A percentile compares a stretch with the other conserved stretches of the same genome.
Evolutionary conservation across 371 early-diverging fungal species (phyloP).

Genomic region (Batkoa obscura): DNA sequence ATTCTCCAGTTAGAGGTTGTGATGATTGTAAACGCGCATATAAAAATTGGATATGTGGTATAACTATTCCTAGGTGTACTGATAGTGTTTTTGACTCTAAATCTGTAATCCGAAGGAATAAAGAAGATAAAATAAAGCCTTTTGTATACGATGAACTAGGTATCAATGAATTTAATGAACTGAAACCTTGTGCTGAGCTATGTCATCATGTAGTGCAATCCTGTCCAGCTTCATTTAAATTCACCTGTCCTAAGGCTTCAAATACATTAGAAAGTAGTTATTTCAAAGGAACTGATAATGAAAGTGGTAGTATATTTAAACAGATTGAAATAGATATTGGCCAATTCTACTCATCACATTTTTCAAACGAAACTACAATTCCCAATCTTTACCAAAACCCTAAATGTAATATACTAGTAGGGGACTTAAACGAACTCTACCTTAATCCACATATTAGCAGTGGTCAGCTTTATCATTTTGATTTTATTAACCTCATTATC

Average conservation of each 20-base stretch:
- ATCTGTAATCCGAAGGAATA: background rate
- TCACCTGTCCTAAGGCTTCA: constrained; percentile 22
- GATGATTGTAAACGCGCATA: constrained; percentile 35
- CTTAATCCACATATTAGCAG: no score
- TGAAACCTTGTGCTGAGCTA: constrained; percentile 35
- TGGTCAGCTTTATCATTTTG: no score
- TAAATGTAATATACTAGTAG: no score
- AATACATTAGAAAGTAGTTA: no score
- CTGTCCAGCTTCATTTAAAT: constrained; percentile 36
- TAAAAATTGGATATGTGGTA: constrained; percentile 37
- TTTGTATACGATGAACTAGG: background rate
- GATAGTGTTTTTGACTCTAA: constrained; percentile 6
- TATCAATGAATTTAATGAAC: background rate
- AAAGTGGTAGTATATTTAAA: no score
- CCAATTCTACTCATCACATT: no score
- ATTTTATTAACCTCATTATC: no score
- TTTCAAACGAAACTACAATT: no score
- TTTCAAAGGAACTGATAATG: no score
- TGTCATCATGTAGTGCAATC: constrained; percentile 41
- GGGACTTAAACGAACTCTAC: no score
- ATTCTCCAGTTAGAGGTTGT: constrained; percentile 38
- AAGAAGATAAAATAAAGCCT: background rate
- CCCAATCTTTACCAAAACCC: no score
- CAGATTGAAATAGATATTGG: no score
- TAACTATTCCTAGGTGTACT: constrained; percentile 43